Evolutionary conservation across 768 basidiomycete genomes (phyloP).

Genomic region (Mycena kentingensis): DNA sequence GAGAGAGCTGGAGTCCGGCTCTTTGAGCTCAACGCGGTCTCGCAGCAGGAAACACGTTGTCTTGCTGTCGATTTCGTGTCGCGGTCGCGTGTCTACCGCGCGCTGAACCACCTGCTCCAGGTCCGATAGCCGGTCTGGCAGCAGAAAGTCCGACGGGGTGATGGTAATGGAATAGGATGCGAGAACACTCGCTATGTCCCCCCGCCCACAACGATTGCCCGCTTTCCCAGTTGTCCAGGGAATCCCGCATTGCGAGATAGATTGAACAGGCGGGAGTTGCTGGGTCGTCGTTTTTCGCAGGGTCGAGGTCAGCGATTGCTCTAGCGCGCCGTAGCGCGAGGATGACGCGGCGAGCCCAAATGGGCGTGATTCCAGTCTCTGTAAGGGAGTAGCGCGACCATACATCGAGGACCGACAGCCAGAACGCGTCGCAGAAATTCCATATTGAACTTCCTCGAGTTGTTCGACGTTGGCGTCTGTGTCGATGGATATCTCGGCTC

Average conservation of each 20-base stretch:
- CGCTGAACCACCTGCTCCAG: neutral
- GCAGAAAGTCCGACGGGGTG: neutral
- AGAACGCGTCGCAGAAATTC: neutral
- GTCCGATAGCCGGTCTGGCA: neutral
- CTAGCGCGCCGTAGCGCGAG: neutral
- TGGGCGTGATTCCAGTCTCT: slow-evolving; percentile 14
- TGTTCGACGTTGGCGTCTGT: neutral
- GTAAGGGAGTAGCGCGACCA: slow-evolving; percentile 9
- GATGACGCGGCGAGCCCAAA: slow-evolving; percentile 6
- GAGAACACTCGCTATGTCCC: neutral
- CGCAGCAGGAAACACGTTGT: slow-evolving; percentile 6
- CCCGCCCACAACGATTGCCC: slow-evolving; percentile 5
- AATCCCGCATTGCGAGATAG: neutral
- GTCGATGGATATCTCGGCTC: neutral
- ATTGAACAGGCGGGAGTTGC: neutral
- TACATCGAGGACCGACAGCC: neutral
- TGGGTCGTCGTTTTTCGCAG: too few species aligned
- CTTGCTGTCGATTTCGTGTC: neutral
- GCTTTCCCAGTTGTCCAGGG: neutral
- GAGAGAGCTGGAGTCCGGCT: neutral
- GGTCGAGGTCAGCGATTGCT: neutral
- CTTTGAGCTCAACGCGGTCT: neutral
- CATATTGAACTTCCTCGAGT: neutral
- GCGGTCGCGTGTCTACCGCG: neutral
- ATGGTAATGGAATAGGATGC: neutral